phyloP scores from a whole-genome alignment of 2,329 filamentous ascomycete genomes.

The Beauveria brongniartii region DNA sequence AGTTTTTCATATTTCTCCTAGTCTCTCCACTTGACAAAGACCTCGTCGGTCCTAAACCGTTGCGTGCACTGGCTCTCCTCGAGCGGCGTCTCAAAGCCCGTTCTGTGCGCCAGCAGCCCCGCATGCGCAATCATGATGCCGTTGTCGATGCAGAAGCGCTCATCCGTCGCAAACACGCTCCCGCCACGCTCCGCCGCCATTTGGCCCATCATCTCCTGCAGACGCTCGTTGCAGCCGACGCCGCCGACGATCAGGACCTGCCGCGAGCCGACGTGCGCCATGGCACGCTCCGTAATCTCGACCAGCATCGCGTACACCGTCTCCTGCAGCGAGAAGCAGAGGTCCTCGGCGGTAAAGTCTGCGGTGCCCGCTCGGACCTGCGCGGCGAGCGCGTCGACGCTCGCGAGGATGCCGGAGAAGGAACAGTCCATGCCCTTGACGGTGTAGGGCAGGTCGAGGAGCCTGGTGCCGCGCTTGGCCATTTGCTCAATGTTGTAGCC shows the following conservation, averaged over 20 bases:
- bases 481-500: slow-evolving; percentile 98
- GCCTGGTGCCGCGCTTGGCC: slow-evolving; percentile 61
- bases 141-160: slow-evolving; percentile 97
- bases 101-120: slow-evolving; percentile 75
- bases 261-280: slow-evolving; percentile 88
- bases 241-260: slow-evolving; percentile 95
- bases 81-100: slow-evolving; percentile 67
- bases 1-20: slow-evolving; percentile 19
- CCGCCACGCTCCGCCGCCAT: slow-evolving; percentile 89
- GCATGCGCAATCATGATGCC: slow-evolving; percentile 99
- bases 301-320: slow-evolving; percentile 96
- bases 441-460: slow-evolving; percentile 87
- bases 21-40: slow-evolving; percentile 71
- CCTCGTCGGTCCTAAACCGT: slow-evolving; percentile 74
- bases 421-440: slow-evolving; percentile 99
- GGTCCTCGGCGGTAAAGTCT: slow-evolving; percentile 67
- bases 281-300: slow-evolving; percentile 95
- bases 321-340: slow-evolving; percentile 94
- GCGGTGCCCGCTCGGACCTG: slow-evolving; percentile 46
- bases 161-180: slow-evolving; percentile 88
- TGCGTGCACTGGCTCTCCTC: slow-evolving; percentile 81
- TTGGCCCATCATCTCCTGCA: slow-evolving; percentile 97
- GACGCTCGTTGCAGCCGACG: slow-evolving; percentile 85
- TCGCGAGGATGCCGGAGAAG: slow-evolving; percentile 84
- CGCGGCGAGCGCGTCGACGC: slow-evolving; percentile 70